These are phyloP conservation scores for Trichosporon sp. DNA, from an alignment of 1,284 basidiomycete species.

Conservation along the genomic window DNA sequence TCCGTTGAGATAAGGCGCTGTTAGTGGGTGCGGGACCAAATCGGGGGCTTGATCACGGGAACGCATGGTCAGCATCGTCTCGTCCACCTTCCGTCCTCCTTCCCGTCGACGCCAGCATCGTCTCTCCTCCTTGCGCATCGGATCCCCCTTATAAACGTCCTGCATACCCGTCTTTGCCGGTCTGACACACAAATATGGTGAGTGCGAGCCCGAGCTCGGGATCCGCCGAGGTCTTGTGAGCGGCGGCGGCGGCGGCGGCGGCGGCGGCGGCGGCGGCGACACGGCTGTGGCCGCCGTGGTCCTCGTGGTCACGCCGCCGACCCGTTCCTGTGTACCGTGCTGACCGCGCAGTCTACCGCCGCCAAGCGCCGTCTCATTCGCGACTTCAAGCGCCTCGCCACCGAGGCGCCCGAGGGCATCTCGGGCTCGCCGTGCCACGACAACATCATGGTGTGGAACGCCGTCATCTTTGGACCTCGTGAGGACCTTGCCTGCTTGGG, in stretches of 20 bases:
- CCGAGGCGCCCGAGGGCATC: slow-evolving; percentile 91
- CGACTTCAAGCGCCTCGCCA: slow-evolving; percentile 91
- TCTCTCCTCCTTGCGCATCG: neutral
- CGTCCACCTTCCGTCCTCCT: neutral
- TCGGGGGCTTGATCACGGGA: slow-evolving; percentile 4
- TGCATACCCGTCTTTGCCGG: too few relatives aligned
- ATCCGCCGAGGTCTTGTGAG: too few relatives aligned
- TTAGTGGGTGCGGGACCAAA: neutral
- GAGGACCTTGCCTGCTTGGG: too few relatives aligned
- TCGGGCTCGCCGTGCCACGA: slow-evolving; percentile 94
- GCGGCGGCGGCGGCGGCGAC: too few relatives aligned
- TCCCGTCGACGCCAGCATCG: neutral
- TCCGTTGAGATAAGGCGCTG: neutral
- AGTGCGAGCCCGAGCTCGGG: too few relatives aligned
- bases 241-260: too few relatives aligned
- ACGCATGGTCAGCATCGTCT: neutral
- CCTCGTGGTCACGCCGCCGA: too few relatives aligned
- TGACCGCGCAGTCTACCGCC: slow-evolving; percentile 63
- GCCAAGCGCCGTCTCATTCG: slow-evolving; percentile 86
- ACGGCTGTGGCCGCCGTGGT: too few relatives aligned
- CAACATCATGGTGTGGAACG: slow-evolving; percentile 99
- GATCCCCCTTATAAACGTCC: neutral
- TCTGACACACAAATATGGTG: too few relatives aligned
- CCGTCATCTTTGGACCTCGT: slow-evolving; percentile 98
- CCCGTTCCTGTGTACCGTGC: too few relatives aligned